Conservation (phyloP, 495 filamentous ascomycete species). For the Bacidia rubella region DNA sequence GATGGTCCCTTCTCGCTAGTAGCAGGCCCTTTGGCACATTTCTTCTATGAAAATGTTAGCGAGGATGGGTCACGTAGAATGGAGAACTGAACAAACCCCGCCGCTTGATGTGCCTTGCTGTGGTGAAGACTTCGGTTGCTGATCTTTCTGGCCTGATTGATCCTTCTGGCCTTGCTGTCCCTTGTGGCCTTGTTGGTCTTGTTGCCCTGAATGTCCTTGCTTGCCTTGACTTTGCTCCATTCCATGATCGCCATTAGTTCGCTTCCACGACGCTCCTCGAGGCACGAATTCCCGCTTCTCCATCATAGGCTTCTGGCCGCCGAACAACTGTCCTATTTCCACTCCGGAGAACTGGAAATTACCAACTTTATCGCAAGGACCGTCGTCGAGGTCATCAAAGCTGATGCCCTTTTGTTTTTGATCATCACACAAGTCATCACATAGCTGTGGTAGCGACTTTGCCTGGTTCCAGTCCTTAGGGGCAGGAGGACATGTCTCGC, state of each 20-base stretch:
- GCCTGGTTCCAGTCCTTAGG: background rate
- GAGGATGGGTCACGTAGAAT: conserved; percentile 35
- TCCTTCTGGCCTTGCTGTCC: too few relatives aligned
- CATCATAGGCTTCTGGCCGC: conserved; percentile 22
- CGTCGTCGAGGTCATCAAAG: conserved; percentile 36
- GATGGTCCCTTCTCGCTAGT: conserved; percentile 49
- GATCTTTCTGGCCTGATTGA: too few relatives aligned
- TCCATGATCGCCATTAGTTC: conserved; percentile 3
- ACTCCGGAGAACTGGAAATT: conserved; percentile 61
- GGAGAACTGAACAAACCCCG: background rate
- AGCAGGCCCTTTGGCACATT: conserved; percentile 28
- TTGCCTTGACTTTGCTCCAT: background rate
- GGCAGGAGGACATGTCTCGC: background rate
- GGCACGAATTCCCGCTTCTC: conserved; percentile 21
- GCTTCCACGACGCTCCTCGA: background rate
- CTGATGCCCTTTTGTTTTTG: conserved; percentile 37
- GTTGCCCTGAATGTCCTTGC: background rate
- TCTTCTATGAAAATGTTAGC: too few relatives aligned
- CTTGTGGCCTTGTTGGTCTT: background rate
- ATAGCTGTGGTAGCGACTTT: background rate
- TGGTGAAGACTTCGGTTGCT: too few relatives aligned
- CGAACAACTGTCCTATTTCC: conserved; percentile 24
- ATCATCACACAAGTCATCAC: background rate
- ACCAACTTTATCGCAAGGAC: conserved; percentile 50
- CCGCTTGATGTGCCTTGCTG: background rate